A percentile compares a stretch with the other conserved stretches of the same genome.
Evolutionary conservation across 805 yeast genomes (phyloP).

Genomic region (Scheffersomyces lignosus): DNA sequence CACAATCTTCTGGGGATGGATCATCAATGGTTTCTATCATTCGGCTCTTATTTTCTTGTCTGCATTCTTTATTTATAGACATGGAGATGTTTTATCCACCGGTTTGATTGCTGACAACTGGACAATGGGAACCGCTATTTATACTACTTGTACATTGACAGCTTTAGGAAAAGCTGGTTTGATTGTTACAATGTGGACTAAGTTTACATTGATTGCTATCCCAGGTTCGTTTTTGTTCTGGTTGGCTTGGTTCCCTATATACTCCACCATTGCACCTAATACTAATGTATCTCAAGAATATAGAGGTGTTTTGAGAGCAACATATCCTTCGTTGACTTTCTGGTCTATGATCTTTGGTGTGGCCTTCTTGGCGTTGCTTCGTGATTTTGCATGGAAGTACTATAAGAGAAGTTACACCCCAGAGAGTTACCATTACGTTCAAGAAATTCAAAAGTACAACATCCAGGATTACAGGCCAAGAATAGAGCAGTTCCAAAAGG

Average conservation of each 20-base stretch:
- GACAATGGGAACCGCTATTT: conserved; percentile 92
- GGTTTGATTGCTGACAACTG: conserved; percentile 86
- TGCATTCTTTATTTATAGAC: conserved; percentile 62
- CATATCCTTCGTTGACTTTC: conserved; percentile 75
- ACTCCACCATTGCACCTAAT: conserved; percentile 81
- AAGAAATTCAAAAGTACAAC: conserved; percentile 93
- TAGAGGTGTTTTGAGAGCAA: conserved; percentile 70
- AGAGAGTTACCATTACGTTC: conserved; percentile 91
- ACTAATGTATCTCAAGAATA: conserved; percentile 82
- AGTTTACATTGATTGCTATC: conserved; percentile 85
- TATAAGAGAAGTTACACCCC: conserved; percentile 90
- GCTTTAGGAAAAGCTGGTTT: conserved; percentile 95
- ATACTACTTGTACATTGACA: conserved; percentile 82
- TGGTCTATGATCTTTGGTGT: conserved; percentile 82
- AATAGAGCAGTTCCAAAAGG: conserved; percentile 94
- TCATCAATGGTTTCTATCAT: conserved; percentile 91
- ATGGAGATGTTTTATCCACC: conserved; percentile 61
- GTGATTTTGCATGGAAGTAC: conserved; percentile 94
- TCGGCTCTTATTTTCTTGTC: conserved; percentile 82
- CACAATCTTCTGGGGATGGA: conserved; percentile 96
- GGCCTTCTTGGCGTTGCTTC: conserved; percentile 72
- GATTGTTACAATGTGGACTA: conserved; percentile 91
- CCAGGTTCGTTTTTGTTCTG: conserved; percentile 90
- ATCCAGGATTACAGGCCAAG: conserved; percentile 94
- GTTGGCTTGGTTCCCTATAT: conserved; percentile 84